A percentile compares a stretch with the other conserved stretches of the same genome.
These are phyloP conservation scores for Collybiopsis confluens DNA, from an alignment of 768 basidiomycete species.

Conservation along the genomic window DNA sequence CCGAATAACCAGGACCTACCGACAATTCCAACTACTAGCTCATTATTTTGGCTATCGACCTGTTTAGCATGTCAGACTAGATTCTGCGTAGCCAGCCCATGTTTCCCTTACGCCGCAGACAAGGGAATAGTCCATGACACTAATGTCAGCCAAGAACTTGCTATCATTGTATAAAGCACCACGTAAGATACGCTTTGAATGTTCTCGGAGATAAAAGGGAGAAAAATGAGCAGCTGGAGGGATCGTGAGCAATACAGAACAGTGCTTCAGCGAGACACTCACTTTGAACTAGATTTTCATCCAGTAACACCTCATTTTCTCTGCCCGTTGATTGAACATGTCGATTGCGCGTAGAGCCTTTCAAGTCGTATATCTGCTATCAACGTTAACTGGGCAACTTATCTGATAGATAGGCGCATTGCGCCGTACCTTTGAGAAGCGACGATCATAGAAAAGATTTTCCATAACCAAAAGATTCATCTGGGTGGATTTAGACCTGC, in stretches of 20 bases:
- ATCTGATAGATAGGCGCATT: not conserved
- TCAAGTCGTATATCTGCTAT: slow-evolving; percentile 88
- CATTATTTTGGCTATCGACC: slow-evolving; percentile 84
- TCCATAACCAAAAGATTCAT: slow-evolving; percentile 99
- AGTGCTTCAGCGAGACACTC: slow-evolving; percentile 22
- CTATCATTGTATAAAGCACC: slow-evolving; percentile 93
- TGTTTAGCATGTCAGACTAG: slow-evolving; percentile 14
- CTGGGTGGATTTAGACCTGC: slow-evolving; percentile 74
- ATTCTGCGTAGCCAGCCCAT: not conserved
- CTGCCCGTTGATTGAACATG: slow-evolving; percentile 87
- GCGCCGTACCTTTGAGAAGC: slow-evolving; percentile 73
- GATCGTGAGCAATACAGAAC: slow-evolving; percentile 1
- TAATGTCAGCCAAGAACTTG: slow-evolving; percentile 89
- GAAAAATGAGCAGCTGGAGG: slow-evolving; percentile 71
- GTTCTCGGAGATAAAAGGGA: slow-evolving; percentile 95
- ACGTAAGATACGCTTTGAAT: slow-evolving; percentile 88
- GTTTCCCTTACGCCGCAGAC: slow-evolving; percentile 66
- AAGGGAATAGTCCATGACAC: slow-evolving; percentile 97
- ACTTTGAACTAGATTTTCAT: slow-evolving; percentile 96
- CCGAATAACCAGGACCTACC: no score
- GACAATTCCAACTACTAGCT: slow-evolving; percentile 95
- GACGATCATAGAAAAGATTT: slow-evolving; percentile 90
- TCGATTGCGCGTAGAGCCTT: slow-evolving; percentile 92
- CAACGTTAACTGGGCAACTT: not conserved
- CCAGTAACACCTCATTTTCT: slow-evolving; percentile 90